Percentiles rank a stretch among this genome's conserved stretches.
Conservation (phyloP, 129 eudicot genomes). For the Escallonia rubra region DNA sequence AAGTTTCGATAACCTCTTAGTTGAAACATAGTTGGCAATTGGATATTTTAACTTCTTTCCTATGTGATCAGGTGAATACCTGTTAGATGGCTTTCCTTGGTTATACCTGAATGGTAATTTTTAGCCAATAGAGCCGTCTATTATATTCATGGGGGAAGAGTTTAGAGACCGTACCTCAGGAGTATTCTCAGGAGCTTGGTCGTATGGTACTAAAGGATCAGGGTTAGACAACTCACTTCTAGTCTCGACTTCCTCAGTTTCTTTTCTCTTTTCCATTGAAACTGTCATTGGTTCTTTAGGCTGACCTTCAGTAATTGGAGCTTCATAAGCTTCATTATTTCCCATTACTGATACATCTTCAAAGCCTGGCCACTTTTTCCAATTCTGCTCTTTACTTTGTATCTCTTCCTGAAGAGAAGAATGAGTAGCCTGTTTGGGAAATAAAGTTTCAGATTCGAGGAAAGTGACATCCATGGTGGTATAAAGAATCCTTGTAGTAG, state of each 20-base stretch:
- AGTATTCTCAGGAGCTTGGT: slow-evolving; percentile 13
- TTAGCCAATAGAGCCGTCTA: neutral
- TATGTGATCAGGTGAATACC: neutral
- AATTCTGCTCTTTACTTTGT: neutral
- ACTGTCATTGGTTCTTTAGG: too few species aligned
- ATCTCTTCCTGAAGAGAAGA: slow-evolving; percentile 8
- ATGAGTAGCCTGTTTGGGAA: neutral
- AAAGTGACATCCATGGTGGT: slow-evolving; percentile 12
- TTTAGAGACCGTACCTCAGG: neutral
- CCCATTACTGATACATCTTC: neutral
- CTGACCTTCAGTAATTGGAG: too few species aligned
- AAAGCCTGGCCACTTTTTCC: neutral
- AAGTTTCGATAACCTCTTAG: neutral
- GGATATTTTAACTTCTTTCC: slow-evolving; percentile 3
- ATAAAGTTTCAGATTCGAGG: slow-evolving; percentile 2
- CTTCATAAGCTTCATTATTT: too few species aligned
- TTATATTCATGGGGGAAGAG: neutral
- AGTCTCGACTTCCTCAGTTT: neutral
- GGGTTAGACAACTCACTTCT: neutral
- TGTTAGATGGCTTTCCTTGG: slow-evolving; percentile 6
- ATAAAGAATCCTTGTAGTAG: neutral
- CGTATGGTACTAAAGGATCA: neutral
- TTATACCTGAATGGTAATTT: slow-evolving; percentile 6
- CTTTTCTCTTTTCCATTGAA: too few species aligned
- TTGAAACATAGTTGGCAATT: slow-evolving; percentile 1